phyloP scores from a whole-genome alignment of 441 rosid genomes.

The Populus hybrid region DNA sequence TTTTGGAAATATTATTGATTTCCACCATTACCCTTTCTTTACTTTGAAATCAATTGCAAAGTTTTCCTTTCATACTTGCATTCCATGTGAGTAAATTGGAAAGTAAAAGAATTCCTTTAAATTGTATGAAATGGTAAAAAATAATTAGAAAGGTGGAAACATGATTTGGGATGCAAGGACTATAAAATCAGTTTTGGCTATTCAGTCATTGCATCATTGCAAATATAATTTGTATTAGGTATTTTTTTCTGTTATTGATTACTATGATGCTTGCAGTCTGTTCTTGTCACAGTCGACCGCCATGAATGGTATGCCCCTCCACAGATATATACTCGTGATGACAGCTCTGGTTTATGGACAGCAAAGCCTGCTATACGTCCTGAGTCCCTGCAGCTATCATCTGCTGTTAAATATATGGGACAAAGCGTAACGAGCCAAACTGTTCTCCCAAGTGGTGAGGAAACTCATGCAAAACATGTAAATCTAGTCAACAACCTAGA shows the following conservation, averaged over 20 bases:
- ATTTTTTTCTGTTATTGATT: neutral
- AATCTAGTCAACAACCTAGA: conserved; percentile 47
- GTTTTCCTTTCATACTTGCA: neutral
- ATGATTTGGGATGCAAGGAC: neutral
- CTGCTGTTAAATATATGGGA: conserved; percentile 29
- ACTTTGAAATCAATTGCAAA: neutral
- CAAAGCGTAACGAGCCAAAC: conserved; percentile 26
- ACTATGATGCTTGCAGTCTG: conserved; percentile 63
- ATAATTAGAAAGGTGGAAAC: neutral
- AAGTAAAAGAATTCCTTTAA: neutral
- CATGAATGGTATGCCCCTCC: conserved; percentile 99
- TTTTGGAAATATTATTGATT: neutral
- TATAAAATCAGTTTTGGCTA: neutral
- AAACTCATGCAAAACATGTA: conserved; percentile 35
- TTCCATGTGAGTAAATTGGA: neutral
- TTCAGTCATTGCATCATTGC: neutral
- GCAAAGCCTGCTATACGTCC: conserved; percentile 58
- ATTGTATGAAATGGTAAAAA: neutral
- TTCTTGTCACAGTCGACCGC: conserved; percentile 79
- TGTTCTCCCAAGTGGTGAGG: conserved; percentile 35
- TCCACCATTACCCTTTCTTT: neutral
- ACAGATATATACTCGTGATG: conserved; percentile 85
- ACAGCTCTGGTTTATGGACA: conserved; percentile 84
- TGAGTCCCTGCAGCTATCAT: conserved; percentile 31
- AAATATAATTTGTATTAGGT: neutral